Conservation (phyloP, 805 yeast species). For the Blastobotrys mokoenaii region DNA sequence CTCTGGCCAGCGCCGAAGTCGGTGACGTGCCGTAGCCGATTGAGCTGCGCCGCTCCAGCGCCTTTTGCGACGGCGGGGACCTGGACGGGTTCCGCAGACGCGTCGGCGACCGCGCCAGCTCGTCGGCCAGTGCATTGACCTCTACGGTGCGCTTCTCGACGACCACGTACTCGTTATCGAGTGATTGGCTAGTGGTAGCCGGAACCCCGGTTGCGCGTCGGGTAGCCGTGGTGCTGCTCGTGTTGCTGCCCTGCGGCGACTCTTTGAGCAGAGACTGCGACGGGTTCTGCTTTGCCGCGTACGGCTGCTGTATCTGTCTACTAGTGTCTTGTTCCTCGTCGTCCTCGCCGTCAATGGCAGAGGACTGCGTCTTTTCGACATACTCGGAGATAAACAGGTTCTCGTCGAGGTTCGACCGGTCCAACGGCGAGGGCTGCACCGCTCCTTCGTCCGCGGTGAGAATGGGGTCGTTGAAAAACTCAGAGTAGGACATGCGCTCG, state of each 20-base stretch:
- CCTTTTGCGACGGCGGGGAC: neutral
- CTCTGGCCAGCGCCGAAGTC: slow-evolving; percentile 80
- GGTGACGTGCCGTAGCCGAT: slow-evolving; percentile 42
- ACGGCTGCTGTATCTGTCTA: neutral
- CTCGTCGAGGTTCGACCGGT: slow-evolving; percentile 61
- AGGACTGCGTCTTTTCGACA: slow-evolving; percentile 27
- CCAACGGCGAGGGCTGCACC: slow-evolving; percentile 41
- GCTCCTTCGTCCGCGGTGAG: slow-evolving; percentile 40
- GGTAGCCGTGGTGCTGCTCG: neutral
- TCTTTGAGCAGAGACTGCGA: neutral
- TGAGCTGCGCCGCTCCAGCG: slow-evolving; percentile 23
- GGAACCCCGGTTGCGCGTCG: neutral
- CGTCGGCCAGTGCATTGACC: slow-evolving; percentile 92
- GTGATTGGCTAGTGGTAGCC: neutral
- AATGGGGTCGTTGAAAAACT: slow-evolving; percentile 71
- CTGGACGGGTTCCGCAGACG: neutral
- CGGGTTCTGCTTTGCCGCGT: slow-evolving; percentile 1
- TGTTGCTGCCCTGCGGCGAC: neutral
- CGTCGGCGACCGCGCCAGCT: slow-evolving; percentile 43
- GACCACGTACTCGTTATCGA: slow-evolving; percentile 83
- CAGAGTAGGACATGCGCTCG: slow-evolving; percentile 80
- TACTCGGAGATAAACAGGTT: slow-evolving; percentile 81
- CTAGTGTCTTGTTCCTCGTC: neutral
- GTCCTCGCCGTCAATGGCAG: neutral
- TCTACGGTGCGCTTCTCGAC: slow-evolving; percentile 93